A percentile compares a stretch with the other conserved stretches of the same genome.
Evolutionary conservation across 2,329 filamentous ascomycete species (phyloP).

Genomic region (Rutstroemia sp.): DNA sequence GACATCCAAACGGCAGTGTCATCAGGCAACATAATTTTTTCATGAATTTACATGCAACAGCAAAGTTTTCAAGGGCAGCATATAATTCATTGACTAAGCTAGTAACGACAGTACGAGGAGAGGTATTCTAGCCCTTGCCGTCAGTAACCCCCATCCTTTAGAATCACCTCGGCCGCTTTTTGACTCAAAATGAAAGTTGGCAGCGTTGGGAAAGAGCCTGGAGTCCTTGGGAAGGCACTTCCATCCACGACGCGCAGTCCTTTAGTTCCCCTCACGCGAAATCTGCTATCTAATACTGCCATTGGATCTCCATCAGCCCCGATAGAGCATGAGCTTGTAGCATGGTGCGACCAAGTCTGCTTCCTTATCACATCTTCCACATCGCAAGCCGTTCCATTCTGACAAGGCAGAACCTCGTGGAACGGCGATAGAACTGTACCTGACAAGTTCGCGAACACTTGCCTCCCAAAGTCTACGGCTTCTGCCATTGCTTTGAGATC

Average conservation of each 20-base stretch:
- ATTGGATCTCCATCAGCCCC: slow-evolving; percentile 41
- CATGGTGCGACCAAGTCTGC: slow-evolving; percentile 50
- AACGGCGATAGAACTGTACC: slow-evolving; percentile 31
- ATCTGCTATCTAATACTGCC: slow-evolving; percentile 35
- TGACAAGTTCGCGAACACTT: slow-evolving; percentile 30
- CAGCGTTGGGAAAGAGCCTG: slow-evolving; percentile 43
- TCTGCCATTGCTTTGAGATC: slow-evolving; percentile 14
- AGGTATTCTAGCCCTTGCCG: too few species aligned
- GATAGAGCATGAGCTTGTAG: slow-evolving; percentile 43
- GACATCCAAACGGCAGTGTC: too few species aligned
- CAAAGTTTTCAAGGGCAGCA: too few species aligned
- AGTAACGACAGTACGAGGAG: too few species aligned
- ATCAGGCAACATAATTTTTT: too few species aligned
- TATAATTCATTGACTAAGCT: too few species aligned
- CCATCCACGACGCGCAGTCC: slow-evolving; percentile 52
- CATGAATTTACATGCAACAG: too few species aligned
- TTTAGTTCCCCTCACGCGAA: slow-evolving; percentile 28
- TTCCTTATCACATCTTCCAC: slow-evolving; percentile 41
- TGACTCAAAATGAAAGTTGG: slow-evolving; percentile 49
- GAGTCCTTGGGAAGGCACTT: slow-evolving; percentile 44
- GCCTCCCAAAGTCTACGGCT: slow-evolving; percentile 11
- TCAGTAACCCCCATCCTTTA: neutral
- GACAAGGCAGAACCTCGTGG: slow-evolving; percentile 37
- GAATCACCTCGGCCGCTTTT: slow-evolving; percentile 38
- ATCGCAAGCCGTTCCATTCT: slow-evolving; percentile 28